Base-by-base conservation (phyloP, 192 early-diverging fungal species). In the Lunasporangiospora selenospora region DNA sequence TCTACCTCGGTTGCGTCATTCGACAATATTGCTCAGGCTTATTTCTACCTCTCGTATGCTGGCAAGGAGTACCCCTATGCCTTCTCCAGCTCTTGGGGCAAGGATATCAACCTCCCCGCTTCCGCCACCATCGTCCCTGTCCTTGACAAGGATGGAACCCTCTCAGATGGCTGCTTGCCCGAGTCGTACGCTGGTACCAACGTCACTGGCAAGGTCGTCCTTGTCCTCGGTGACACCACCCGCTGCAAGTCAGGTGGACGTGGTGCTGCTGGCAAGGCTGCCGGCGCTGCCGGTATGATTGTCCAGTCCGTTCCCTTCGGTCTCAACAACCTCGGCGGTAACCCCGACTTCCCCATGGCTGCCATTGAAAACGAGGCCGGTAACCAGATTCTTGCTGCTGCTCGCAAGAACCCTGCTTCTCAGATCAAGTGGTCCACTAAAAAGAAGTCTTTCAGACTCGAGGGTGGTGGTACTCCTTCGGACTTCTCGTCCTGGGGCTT, bases 401-500 rank as follows among this genome's bases (percentile, higher is more conserved):
- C 40, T 23, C 62, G 75, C 12, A 58, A 69, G 30, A 62, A 61
- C 5, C 43, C 62, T 15, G 59, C 62, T n/a, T 48, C 27, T 1
- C 19, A 41, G 6, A 46, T 65, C 34, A 19, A 11, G 0, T 80
- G 58, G 53, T 30, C 29, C 11, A 15, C 33, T 13, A 3, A 34
- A 4, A 30, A 51, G 42, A 61, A 39, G 39, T 32, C 19, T 31
- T 53, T 62, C 40, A 40, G 16, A 2, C 39, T 44, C 40, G 45
- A 58, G 23, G 60, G 46, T 16, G 80, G 75, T 46, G 90, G 86
- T 3, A 29, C 65, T 36, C 76, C 84, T 34, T 87, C 87, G 2
- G 26, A 38, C 7, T 89, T 89, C 52, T 87, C 86, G 39, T 89
- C 90, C 1, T 87, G 77, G 75, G 90, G 90, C 7, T 75, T 89